Conservation (phyloP, 305 asterid species). For the Fraxinus baroniana region DNA sequence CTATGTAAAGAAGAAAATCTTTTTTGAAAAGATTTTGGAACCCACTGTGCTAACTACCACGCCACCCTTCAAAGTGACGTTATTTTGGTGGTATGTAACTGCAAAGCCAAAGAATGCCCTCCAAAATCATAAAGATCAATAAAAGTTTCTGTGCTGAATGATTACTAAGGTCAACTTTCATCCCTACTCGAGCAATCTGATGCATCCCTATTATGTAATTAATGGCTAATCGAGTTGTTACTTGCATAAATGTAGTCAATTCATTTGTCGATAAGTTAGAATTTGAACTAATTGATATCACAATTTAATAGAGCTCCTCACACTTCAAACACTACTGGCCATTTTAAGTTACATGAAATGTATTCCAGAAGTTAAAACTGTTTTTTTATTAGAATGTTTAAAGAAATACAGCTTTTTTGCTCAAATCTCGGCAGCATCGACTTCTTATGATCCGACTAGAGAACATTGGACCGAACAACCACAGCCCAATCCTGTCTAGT, state of each 20-base stretch:
- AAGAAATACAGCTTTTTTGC: not conserved
- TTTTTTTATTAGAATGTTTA: not conserved
- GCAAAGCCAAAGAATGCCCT: conserved; percentile 9
- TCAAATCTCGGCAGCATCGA: not conserved
- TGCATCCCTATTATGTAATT: not conserved
- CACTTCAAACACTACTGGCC: not conserved
- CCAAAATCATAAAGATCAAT: not conserved
- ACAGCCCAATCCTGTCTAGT: not conserved
- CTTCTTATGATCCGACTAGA: not conserved
- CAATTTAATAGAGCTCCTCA: not conserved
- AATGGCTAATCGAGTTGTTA: not conserved
- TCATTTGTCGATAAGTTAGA: not conserved
- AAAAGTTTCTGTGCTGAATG: not conserved
- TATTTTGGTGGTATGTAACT: conserved; percentile 17
- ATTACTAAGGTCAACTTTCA: not conserved
- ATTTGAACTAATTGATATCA: not conserved
- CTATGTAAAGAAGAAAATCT: conserved; percentile 48
- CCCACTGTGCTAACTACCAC: conserved; percentile 17
- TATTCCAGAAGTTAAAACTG: not conserved
- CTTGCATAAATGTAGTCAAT: not conserved
- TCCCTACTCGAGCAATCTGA: not conserved
- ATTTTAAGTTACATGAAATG: not conserved
- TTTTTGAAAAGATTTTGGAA: conserved; percentile 26
- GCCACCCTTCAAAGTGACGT: conserved; percentile 59
- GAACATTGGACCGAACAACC: not conserved